phyloP scores from a whole-genome alignment of 1,284 basidiomycete genomes.

The Paramarasmius palmivorus region DNA sequence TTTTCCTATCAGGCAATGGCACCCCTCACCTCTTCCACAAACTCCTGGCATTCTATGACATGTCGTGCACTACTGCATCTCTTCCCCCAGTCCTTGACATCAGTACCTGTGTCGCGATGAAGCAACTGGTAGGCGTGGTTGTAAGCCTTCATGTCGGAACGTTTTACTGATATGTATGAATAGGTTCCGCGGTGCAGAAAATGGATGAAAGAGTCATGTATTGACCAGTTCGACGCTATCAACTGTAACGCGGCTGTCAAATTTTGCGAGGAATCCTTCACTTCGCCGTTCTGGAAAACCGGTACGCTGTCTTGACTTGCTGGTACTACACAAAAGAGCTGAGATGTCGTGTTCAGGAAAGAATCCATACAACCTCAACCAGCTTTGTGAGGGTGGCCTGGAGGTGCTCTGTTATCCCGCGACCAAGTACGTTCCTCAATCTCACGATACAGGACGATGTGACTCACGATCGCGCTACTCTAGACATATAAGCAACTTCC shows the following conservation, averaged over 20 bases:
- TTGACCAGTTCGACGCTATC: conserved; percentile 50
- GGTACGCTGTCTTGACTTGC: conserved; percentile 26
- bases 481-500: conserved; percentile 55
- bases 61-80: conserved; percentile 44
- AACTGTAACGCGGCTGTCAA: conserved; percentile 48
- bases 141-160: not conserved
- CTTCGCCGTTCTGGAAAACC: conserved; percentile 30
- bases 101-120: conserved; percentile 49
- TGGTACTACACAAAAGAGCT: not conserved
- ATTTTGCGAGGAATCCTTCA: conserved; percentile 45
- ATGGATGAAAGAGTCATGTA: conserved; percentile 46
- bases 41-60: conserved; percentile 43
- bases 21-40: conserved; percentile 45
- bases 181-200: conserved; percentile 51
- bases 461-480: not conserved
- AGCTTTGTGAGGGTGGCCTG: conserved; percentile 48
- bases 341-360: conserved; percentile 24
- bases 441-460: too few relatives aligned
- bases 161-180: not conserved
- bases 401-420: conserved; percentile 48
- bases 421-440: conserved; percentile 34
- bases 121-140: conserved; percentile 40
- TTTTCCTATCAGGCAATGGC: conserved; percentile 48
- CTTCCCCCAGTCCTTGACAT: conserved; percentile 10
- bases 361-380: conserved; percentile 67